Conservation (phyloP, 2,329 filamentous ascomycete species). For the Fusarium sterilihyphosum region DNA sequence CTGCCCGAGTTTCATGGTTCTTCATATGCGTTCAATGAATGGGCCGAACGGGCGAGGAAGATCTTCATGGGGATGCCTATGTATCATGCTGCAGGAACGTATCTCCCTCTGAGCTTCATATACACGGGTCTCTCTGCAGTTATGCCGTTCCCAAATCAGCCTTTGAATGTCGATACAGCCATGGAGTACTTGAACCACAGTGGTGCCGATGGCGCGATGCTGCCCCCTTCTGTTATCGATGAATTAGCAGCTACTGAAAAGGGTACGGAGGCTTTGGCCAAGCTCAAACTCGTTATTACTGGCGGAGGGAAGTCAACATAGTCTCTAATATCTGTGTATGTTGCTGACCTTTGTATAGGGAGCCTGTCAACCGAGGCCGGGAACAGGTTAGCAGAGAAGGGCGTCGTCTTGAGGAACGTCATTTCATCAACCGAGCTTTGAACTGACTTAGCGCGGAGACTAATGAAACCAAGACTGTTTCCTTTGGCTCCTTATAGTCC, state of each 20-base stretch:
- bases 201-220: not conserved
- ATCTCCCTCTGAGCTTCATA: not conserved
- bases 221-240: not conserved
- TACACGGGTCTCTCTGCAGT: fast-evolving
- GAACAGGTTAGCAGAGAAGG: not conserved
- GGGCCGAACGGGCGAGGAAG: not conserved
- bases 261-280: not conserved
- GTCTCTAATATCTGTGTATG: fast-evolving
- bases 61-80: not conserved
- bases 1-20: not conserved
- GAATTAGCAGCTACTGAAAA: not conserved
- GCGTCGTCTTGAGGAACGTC: not conserved
- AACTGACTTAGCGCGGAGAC: fast-evolving
- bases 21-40: not conserved
- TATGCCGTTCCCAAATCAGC: not conserved
- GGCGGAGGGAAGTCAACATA: not conserved
- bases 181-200: not conserved
- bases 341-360: not conserved
- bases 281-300: not conserved
- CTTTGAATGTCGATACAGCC: not conserved
- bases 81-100: slow-evolving; percentile 6
- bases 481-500: not conserved
- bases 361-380: not conserved
- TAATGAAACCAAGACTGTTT: not conserved
- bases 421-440: not conserved